Conservation (phyloP, 2,329 filamentous ascomycete genomes). For the Gliomastix tumulicola region DNA sequence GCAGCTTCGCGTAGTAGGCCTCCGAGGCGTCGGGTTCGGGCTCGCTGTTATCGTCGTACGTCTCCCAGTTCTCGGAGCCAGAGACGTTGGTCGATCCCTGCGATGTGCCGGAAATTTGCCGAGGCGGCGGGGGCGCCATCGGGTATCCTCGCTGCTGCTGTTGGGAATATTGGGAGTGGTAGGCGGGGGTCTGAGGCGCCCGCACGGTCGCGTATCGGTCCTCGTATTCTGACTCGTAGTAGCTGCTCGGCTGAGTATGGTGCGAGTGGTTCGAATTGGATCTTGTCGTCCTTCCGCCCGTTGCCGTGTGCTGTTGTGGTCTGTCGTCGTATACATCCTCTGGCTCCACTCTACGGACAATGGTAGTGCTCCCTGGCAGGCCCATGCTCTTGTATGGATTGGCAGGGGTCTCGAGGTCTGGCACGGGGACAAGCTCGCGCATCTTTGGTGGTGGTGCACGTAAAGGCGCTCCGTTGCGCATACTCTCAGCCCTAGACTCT, state of each 20-base stretch:
- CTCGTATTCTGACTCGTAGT: constrained; percentile 13
- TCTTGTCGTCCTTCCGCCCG: constrained; percentile 17
- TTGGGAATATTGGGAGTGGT: no score
- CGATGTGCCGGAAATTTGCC: constrained; percentile 62
- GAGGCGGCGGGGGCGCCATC: constrained; percentile 31
- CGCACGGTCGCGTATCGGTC: constrained; percentile 34
- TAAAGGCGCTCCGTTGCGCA: constrained; percentile 48
- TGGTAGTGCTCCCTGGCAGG: constrained; percentile 42
- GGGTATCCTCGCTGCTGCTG: no score
- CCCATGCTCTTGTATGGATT: constrained; percentile 42
- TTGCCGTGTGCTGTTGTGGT: constrained; percentile 20
- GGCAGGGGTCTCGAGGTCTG: constrained; percentile 42
- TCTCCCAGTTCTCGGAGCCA: constrained; percentile 96
- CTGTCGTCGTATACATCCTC: constrained; percentile 83
- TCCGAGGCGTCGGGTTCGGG: constrained; percentile 70
- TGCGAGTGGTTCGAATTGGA: constrained; percentile 32
- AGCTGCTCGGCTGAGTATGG: constrained; percentile 18
- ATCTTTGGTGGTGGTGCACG: constrained; percentile 83
- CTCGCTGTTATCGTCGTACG: constrained; percentile 80
- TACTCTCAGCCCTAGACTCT: constrained; percentile 33
- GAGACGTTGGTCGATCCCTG: constrained; percentile 70
- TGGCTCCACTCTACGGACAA: constrained; percentile 56
- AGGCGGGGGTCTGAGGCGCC: constrained; percentile 20
- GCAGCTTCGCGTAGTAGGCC: constrained; percentile 72
- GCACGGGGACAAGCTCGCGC: constrained; percentile 62